Evolutionary conservation across 805 yeast species (phyloP).

Genomic region (Lipomyces starkeyi): DNA sequence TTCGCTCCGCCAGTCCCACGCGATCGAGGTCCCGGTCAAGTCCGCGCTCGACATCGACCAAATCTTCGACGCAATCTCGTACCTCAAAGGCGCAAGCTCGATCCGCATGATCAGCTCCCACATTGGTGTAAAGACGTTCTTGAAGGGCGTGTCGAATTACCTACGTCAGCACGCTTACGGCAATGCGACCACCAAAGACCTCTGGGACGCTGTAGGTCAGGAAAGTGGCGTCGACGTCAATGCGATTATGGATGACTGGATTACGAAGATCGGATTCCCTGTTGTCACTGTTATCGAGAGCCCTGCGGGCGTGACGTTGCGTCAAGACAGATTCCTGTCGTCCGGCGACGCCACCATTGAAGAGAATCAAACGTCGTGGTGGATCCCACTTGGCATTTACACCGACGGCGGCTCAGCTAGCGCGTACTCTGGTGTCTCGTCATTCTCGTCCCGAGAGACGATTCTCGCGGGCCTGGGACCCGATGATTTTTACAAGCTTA

Average conservation of each 20-base stretch:
- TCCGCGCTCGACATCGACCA: slow-evolving; percentile 81
- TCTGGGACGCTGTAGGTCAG: slow-evolving; percentile 74
- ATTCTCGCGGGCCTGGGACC: slow-evolving; percentile 29
- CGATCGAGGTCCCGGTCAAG: slow-evolving; percentile 81
- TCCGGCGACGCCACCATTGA: slow-evolving; percentile 79
- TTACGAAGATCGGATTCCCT: slow-evolving; percentile 79
- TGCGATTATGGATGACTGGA: slow-evolving; percentile 79
- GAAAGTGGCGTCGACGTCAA: slow-evolving; percentile 77
- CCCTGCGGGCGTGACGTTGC: slow-evolving; percentile 56
- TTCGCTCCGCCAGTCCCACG: slow-evolving; percentile 80
- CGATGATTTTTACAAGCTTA: slow-evolving; percentile 64
- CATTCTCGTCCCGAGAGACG: slow-evolving; percentile 44
- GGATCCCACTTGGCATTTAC: slow-evolving; percentile 47
- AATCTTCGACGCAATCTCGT: slow-evolving; percentile 84
- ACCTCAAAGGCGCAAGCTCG: slow-evolving; percentile 79
- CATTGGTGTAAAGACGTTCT: slow-evolving; percentile 77
- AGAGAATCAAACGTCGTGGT: slow-evolving; percentile 69
- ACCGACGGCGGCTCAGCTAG: slow-evolving; percentile 37
- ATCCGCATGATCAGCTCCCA: slow-evolving; percentile 80
- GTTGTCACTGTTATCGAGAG: slow-evolving; percentile 69
- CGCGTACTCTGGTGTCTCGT: slow-evolving; percentile 33
- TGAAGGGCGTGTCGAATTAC: slow-evolving; percentile 79
- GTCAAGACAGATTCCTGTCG: slow-evolving; percentile 75
- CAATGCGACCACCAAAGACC: slow-evolving; percentile 75
- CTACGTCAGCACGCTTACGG: slow-evolving; percentile 77